These are phyloP conservation scores for Claviceps citrina DNA, from an alignment of 2,329 filamentous ascomycete species.

Conservation along the genomic window DNA sequence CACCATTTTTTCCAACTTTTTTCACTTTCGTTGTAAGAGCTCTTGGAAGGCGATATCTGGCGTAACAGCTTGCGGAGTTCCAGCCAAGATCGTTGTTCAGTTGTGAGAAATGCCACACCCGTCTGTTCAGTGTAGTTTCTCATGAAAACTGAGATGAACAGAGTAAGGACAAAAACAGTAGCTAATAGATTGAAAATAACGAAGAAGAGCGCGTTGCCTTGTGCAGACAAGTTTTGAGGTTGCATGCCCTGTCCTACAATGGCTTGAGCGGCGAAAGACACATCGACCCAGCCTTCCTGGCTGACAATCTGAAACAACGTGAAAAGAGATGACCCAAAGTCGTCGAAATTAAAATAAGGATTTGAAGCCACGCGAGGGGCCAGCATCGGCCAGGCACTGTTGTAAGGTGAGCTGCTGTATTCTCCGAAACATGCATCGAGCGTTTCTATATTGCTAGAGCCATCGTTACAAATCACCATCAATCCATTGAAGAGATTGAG, in stretches of 20 bases:
- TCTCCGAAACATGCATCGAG: slow-evolving; percentile 73
- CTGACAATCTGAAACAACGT: slow-evolving; percentile 98
- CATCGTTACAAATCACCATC: slow-evolving; percentile 66
- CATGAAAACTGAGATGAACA: slow-evolving; percentile 99
- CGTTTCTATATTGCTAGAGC: slow-evolving; percentile 37
- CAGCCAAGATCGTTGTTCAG: slow-evolving; percentile 92
- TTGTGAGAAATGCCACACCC: slow-evolving; percentile 86
- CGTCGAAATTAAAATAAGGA: slow-evolving; percentile 80
- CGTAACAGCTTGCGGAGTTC: slow-evolving; percentile 81
- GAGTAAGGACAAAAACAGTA: slow-evolving; percentile 87
- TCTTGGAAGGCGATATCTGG: slow-evolving; percentile 89
- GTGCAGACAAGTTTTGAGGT: slow-evolving; percentile 50
- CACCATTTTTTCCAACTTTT: slow-evolving; percentile 83
- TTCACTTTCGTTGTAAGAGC: slow-evolving; percentile 63
- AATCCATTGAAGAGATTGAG: slow-evolving; percentile 82
- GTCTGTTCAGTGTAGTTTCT: slow-evolving; percentile 98
- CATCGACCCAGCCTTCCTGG: slow-evolving; percentile 93
- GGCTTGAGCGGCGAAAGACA: slow-evolving; percentile 70
- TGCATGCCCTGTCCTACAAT: slow-evolving; percentile 67
- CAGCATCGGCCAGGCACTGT: slow-evolving; percentile 59
- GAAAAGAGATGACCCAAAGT: slow-evolving; percentile 85
- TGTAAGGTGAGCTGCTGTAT: slow-evolving; percentile 59
- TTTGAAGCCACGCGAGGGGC: slow-evolving; percentile 71
- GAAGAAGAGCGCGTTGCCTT: slow-evolving; percentile 88
- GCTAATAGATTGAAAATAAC: slow-evolving; percentile 91